Percentiles rank a stretch among this genome's conserved stretches.
phyloP scores from a whole-genome alignment of 1,284 basidiomycete genomes.

The Papiliotrema nemorosa region DNA sequence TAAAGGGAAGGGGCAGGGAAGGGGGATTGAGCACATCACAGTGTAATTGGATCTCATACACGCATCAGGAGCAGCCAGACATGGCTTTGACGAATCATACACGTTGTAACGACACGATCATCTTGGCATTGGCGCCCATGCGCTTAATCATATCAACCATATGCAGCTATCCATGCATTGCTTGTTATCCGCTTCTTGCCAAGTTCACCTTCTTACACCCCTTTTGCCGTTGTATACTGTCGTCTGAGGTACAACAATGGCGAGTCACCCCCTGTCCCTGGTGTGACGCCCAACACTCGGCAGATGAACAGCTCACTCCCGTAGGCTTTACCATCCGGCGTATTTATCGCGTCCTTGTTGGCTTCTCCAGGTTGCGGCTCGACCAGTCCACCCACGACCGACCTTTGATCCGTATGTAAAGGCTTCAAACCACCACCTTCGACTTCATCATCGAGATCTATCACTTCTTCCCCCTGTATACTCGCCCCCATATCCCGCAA shows the following conservation, averaged over 20 bases:
- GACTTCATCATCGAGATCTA: background rate
- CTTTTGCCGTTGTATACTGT: constrained; percentile 26
- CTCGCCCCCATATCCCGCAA: constrained; percentile 8
- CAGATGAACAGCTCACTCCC: constrained; percentile 48
- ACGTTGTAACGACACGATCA: background rate
- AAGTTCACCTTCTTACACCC: too few species aligned
- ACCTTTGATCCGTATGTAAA: too few species aligned
- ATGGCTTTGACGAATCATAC: background rate
- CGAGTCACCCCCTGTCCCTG: constrained; percentile 9
- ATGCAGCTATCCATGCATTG: background rate
- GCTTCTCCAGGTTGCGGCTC: too few species aligned
- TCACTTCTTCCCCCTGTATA: constrained; percentile 1
- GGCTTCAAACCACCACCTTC: constrained; percentile 3
- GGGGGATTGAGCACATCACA: background rate
- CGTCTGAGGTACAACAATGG: constrained; percentile 38
- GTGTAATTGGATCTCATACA: background rate
- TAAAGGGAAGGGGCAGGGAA: background rate
- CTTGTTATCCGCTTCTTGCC: too few species aligned
- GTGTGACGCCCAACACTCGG: constrained; percentile 30
- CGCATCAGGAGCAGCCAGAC: too few species aligned
- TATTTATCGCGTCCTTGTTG: background rate
- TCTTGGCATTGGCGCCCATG: too few species aligned
- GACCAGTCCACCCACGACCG: too few species aligned
- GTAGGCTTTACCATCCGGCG: constrained; percentile 4
- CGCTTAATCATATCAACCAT: too few species aligned